Percentiles rank a stretch among this genome's conserved stretches.
These are phyloP conservation scores for Populus hybrid DNA, from an alignment of 441 rosid species.

Conservation along the genomic window DNA sequence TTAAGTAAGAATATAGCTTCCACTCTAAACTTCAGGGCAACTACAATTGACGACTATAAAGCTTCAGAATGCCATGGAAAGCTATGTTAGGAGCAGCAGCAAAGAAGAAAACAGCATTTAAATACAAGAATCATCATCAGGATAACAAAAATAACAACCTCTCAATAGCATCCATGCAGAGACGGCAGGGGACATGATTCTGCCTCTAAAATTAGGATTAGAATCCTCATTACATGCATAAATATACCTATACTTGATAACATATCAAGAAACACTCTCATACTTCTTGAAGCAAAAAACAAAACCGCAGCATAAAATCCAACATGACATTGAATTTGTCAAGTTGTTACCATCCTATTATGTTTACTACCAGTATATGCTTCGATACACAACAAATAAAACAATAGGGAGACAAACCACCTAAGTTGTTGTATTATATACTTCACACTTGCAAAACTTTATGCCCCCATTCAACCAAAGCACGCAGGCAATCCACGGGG, in stretches of 20 bases:
- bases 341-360: constrained; percentile 3
- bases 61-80: neutral
- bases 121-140: neutral
- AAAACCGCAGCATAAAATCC: constrained; percentile 13
- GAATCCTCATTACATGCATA: neutral
- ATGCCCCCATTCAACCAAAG: neutral
- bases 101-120: neutral
- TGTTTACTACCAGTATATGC: constrained; percentile 3
- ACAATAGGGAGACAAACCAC: constrained; percentile 1
- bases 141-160: neutral
- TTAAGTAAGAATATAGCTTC: neutral
- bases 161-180: neutral
- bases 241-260: neutral
- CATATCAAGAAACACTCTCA: neutral
- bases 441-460: constrained; percentile 3
- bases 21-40: neutral
- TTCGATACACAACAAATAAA: constrained; percentile 13
- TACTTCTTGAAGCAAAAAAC: constrained; percentile 7
- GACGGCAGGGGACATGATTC: neutral
- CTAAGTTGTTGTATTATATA: constrained; percentile 17
- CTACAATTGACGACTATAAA: neutral
- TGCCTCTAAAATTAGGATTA: neutral
- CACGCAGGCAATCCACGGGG: neutral
- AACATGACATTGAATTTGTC: neutral
- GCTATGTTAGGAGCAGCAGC: neutral